Base-by-base conservation (phyloP, 768 basidiomycete genomes). In the Wakefieldia striispora region DNA sequence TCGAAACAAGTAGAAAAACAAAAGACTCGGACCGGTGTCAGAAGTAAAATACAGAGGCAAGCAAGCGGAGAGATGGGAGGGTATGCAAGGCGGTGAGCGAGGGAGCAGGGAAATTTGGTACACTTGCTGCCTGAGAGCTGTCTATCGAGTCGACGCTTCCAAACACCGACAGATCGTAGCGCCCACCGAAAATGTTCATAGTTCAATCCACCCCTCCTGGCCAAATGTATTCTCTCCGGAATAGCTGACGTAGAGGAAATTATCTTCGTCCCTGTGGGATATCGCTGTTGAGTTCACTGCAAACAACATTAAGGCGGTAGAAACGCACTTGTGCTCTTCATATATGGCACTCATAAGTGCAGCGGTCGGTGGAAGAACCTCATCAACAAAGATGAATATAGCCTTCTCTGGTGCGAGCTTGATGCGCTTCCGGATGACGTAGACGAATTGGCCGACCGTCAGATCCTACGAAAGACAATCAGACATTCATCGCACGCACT, bases 351-450 rank as follows among this genome's bases (percentile, higher is more conserved):
- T 94, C 97, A 99, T 99, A 42, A 98, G 76, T 3, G 95, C 95
- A 13, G 95, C 97, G 1, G 97, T 98, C 37, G 97, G 97, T 38
- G 97, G 97, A 24, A 99, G 79, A 46, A 98, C 94, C 70, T 99
- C 97, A 61, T 99, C 94, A 44, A 99, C 97, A 63, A 98, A 99
- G 72, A 99, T 97, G 77, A 98, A 99, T 75, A 99, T 99, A 33
- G 97, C 97, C 75, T 97, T 97, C 83, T 99, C 97, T 27, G 97
- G 95, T 20, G 94, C 91, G 49, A 99, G 83, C 84, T 99, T 98
- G 87, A 98, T 99, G 54, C 97, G 89, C 79, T 99, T 99, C 65
- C 97, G 87, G 67, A 99, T 99, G 29, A 99, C 97, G 70, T 99
- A 99, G 49, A 99, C 97, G 68, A 99, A 99, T 68, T 99, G 95